phyloP scores from a whole-genome alignment of 768 basidiomycete genomes.

The Leccinum arenicola region DNA sequence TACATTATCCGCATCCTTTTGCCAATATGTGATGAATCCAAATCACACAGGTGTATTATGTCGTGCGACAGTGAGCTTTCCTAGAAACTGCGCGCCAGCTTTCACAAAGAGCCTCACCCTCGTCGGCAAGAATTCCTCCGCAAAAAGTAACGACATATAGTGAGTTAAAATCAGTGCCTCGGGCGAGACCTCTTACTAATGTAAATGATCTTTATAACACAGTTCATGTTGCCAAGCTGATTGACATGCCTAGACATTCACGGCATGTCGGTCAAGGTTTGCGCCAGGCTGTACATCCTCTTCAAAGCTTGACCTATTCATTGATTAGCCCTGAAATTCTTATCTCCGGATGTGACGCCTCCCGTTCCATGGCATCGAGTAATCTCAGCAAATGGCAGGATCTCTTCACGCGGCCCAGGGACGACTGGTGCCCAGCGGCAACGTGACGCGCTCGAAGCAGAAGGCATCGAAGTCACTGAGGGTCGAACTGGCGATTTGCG shows the following conservation, averaged over 20 bases:
- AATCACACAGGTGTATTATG: slow-evolving; percentile 60
- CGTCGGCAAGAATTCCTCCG: slow-evolving; percentile 48
- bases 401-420: slow-evolving; percentile 82
- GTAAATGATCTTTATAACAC: neutral
- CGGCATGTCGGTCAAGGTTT: slow-evolving; percentile 82
- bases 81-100: neutral
- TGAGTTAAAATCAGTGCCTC: slow-evolving; percentile 25
- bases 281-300: slow-evolving; percentile 1
- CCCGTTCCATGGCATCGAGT: slow-evolving; percentile 85
- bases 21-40: neutral
- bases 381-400: slow-evolving; percentile 62
- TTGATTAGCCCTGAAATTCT: slow-evolving; percentile 68
- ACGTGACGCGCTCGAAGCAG: slow-evolving; percentile 69
- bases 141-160: slow-evolving; percentile 76
- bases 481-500: slow-evolving; percentile 55
- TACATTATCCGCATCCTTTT: neutral
- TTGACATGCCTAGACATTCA: slow-evolving; percentile 77
- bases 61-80: slow-evolving; percentile 47
- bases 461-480: slow-evolving; percentile 73
- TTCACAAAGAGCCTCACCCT: slow-evolving; percentile 1
- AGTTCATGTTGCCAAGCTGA: slow-evolving; percentile 80
- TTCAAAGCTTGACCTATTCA: neutral
- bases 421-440: slow-evolving; percentile 79
- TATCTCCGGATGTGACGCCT: slow-evolving; percentile 55
- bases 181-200: neutral